These are phyloP conservation scores for Camillea tinctor DNA, from an alignment of 2,329 filamentous ascomycete genomes.

Conservation along the genomic window DNA sequence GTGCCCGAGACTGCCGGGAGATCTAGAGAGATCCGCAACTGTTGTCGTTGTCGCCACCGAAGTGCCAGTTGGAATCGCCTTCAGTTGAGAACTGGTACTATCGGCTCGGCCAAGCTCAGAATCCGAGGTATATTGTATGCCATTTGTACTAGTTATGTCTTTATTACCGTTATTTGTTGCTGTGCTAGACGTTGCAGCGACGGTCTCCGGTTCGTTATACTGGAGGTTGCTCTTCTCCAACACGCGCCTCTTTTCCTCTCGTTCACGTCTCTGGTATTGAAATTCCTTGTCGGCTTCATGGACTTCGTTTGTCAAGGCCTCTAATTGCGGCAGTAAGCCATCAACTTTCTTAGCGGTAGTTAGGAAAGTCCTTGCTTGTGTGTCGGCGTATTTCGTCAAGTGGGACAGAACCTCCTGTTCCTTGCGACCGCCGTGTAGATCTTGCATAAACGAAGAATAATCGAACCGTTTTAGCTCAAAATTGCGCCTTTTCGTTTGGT, in stretches of 20 bases:
- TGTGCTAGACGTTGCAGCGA: constrained; percentile 39
- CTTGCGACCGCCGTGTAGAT: constrained; percentile 97
- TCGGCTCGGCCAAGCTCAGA: constrained; percentile 70
- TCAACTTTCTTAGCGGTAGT: constrained; percentile 84
- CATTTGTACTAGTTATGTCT: constrained; percentile 39
- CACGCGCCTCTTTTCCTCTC: constrained; percentile 88
- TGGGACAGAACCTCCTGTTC: constrained; percentile 96
- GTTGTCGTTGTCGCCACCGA: constrained; percentile 33
- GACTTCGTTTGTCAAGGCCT: constrained; percentile 87
- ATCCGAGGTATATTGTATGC: constrained; percentile 56
- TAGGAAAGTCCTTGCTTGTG: constrained; percentile 81
- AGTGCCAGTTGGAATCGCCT: constrained; percentile 48
- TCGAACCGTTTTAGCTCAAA: constrained; percentile 98
- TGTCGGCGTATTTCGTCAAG: constrained; percentile 89
- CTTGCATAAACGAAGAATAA: constrained; percentile 98
- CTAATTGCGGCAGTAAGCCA: constrained; percentile 80
- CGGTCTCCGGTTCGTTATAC: constrained; percentile 68
- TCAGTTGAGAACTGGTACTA: constrained; percentile 69
- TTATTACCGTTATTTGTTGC: constrained; percentile 24
- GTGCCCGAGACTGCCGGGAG: constrained; percentile 53
- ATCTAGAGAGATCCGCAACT: constrained; percentile 51
- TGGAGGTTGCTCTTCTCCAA: constrained; percentile 83
- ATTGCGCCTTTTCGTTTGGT: constrained; percentile 87
- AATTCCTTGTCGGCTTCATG: constrained; percentile 93
- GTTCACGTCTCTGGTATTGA: constrained; percentile 89